Evolutionary conservation across 305 asterid genomes (phyloP), one percentile per base, ranked within the genome.

Genomic region (Plantago coronopus): DNA sequence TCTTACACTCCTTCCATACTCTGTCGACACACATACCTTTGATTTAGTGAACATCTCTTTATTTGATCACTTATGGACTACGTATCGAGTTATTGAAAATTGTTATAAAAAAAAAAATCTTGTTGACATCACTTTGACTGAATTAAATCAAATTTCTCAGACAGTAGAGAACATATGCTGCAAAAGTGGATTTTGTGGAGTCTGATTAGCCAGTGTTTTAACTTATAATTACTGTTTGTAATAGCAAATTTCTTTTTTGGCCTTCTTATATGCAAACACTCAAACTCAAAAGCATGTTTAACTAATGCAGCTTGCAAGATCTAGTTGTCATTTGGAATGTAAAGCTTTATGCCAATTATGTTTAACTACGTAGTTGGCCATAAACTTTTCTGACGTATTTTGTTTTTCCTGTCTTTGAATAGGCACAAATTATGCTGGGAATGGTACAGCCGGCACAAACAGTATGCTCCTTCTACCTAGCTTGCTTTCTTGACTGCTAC

Each of bases 341-440:
- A 15, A 11, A 11, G 43, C 12, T 38, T 38, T 38, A 38, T 38
- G 15, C 43, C 43, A 38, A 38, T 14, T 1, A 38, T 11, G 43
- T 38, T 38, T 10, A 11, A 38, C 5, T 38, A 11, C 12, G 43
- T 38, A 38, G 43, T 11, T 18, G 42, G 54, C 51, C 42, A 58
- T 40, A 14, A 37, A 42, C 3, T 1, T 67, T 31, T 15, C 73
- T 73, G 67, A 79, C 72, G 3, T 40, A 22, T 44, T 55, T 45
- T 7, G 34, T 48, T 10, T 40, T 54, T 67, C 44, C 27, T 78
- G 57, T 58, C 43, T 62, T 71, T 56, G 65, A 42, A 57, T 46
- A 91, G 98, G 98, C 95, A 15, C 98, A 91, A 73, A 84, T 91
- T 62, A 84, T 91, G 96, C 95, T 91, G 22, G 96, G 98, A 59